These are phyloP conservation scores for Sphagnum contortum DNA, from an alignment of 225 moss, liverwort and hornwort genomes.

Conservation along the genomic window DNA sequence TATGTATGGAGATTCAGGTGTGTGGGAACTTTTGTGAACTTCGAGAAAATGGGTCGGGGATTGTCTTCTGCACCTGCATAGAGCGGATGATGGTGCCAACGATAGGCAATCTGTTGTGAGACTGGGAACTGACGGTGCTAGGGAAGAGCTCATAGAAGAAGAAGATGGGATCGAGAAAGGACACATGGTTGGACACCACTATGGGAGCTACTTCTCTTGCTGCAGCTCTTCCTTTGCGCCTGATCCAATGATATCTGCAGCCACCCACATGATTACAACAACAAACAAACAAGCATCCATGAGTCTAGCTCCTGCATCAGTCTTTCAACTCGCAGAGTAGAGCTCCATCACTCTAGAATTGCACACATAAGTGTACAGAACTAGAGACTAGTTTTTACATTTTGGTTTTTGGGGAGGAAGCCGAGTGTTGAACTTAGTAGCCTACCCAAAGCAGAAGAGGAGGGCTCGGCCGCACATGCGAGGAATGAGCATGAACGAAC, in stretches of 20 bases:
- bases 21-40: too few species aligned
- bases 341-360: background rate
- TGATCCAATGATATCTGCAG: conserved; percentile 84
- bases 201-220: conserved; percentile 75
- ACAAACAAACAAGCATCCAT: background rate
- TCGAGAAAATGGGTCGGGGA: too few species aligned
- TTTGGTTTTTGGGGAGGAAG: background rate
- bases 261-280: conserved; percentile 2
- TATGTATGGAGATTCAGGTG: too few species aligned
- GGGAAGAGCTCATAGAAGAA: conserved; percentile 81
- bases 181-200: conserved; percentile 84
- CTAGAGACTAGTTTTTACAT: background rate
- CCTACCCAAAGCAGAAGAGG: conserved; percentile 75
- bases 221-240: conserved; percentile 57
- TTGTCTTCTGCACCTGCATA: conserved; percentile 44
- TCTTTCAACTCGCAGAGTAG: background rate
- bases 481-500: conserved; percentile 53
- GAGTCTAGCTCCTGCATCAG: background rate
- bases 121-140: conserved; percentile 74
- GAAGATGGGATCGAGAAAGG: conserved; percentile 75
- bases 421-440: background rate
- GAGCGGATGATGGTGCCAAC: conserved; percentile 76
- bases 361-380: background rate
- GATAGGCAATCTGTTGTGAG: conserved; percentile 63
- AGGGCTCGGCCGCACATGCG: conserved; percentile 63